Evolutionary conservation across 441 rosid genomes (phyloP).

Genomic region (Mallotus japonicus): DNA sequence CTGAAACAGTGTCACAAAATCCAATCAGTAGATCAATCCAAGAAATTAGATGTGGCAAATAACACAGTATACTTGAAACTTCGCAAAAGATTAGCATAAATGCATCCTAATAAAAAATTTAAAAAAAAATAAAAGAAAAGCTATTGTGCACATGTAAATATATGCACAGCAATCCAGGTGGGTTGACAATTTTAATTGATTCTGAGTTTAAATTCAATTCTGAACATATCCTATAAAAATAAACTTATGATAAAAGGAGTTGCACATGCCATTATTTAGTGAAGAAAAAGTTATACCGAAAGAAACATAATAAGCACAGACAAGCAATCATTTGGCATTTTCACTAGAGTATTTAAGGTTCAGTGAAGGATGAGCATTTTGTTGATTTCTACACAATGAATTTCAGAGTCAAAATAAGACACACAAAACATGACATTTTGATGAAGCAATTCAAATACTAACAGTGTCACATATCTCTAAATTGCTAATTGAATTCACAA

Average conservation of each 20-base stretch:
- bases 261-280: neutral
- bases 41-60: neutral
- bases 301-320: neutral
- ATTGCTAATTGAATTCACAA: neutral
- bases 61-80: neutral
- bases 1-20: slow-evolving; percentile 41
- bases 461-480: neutral
- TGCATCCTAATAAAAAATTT: neutral
- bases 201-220: neutral
- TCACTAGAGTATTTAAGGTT: neutral
- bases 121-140: neutral
- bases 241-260: neutral
- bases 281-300: neutral
- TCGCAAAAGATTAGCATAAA: neutral
- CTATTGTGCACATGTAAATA: neutral
- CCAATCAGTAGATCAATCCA: slow-evolving; percentile 17
- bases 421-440: neutral
- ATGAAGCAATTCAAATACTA: neutral
- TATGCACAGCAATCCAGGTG: neutral
- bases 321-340: neutral
- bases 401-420: neutral
- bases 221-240: neutral
- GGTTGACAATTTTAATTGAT: neutral
- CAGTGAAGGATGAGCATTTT: neutral
- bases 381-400: neutral